Conservation (phyloP, 306 rosid genomes). For the Lupinus albus region DNA sequence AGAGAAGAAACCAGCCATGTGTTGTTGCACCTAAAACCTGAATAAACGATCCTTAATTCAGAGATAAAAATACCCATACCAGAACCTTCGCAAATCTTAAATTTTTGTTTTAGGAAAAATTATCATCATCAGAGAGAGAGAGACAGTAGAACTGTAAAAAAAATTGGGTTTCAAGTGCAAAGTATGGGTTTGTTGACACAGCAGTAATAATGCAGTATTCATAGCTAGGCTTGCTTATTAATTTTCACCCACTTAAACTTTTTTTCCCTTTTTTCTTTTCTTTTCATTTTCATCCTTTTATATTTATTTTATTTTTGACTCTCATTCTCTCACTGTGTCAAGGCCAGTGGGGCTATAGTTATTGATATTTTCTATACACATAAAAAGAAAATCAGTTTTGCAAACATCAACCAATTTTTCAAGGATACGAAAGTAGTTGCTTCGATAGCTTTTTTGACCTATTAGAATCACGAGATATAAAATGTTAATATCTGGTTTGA, state of each 20-base stretch:
- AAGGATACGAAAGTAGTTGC: too few relatives aligned
- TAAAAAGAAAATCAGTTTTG: too few relatives aligned
- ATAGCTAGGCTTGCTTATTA: constrained; percentile 29
- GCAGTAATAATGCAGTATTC: neutral
- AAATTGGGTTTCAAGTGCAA: constrained; percentile 37
- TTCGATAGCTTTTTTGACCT: too few relatives aligned
- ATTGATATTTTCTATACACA: too few relatives aligned
- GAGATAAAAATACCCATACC: constrained; percentile 74
- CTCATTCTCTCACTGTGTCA: constrained; percentile 15
- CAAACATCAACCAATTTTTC: too few relatives aligned
- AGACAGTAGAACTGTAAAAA: constrained; percentile 16
- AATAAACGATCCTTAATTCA: constrained; percentile 53
- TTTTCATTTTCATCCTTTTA: too few relatives aligned
- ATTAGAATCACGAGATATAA: too few relatives aligned
- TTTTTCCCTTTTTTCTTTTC: neutral
- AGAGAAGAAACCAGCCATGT: constrained; percentile 91
- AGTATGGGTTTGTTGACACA: constrained; percentile 22
- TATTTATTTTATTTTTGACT: constrained; percentile 21
- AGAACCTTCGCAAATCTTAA: constrained; percentile 48
- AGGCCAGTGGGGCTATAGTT: constrained; percentile 34
- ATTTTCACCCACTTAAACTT: constrained; percentile 42
- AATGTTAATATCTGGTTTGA: too few relatives aligned
- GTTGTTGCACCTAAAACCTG: constrained; percentile 54
- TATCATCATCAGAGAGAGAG: neutral
- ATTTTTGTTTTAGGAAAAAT: constrained; percentile 11